Base-by-base conservation (phyloP, 306 rosid species). In the Benincasa hispida region DNA sequence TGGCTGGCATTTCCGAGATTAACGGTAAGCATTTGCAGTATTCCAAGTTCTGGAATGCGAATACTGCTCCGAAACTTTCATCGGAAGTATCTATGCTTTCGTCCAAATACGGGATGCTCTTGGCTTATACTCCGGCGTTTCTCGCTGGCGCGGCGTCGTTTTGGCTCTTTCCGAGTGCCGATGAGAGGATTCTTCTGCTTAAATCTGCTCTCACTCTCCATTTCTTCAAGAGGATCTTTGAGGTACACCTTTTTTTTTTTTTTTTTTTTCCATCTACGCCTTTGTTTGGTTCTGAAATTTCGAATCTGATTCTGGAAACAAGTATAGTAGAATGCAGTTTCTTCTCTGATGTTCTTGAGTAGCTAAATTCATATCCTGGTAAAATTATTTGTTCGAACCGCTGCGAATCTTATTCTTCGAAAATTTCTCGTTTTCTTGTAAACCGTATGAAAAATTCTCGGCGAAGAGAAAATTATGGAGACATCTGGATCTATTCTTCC, bases 201-300 rank as follows among this genome's bases (percentile, higher is more conserved):
- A 85, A 81, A 8, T 83, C 82, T 56, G 91, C 89, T 68, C 53
- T 91, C 0, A 86, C 94, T 14, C 5, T 91, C 8, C 98, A 93
- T 77, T 93, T 91, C 91, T 85, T 90, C 78, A 91, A 91, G 83
- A 87, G 98, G 76, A 21, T 83, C 1, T 41, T 88, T 42, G 98
- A 93, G 96, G 96, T 88, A 80, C 59, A n/a, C n/a, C n/a, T n/a
- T n/a, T n/a, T n/a, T n/a, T n/a, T n/a, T n/a, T 5, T 63, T 22
- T 69, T 56, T 42, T 21, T 68, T 0, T 37, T 2, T 39, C 8
- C 4, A 35, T 41, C 27, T 34, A 37, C 13, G 30, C 45, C 32
- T 35, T 8, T n/a, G 39, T 1, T 66, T 66, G 72, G 47, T 27
- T 59, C 37, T 59, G n/a, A 56, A 59, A 27, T 14, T 27, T 27